Conservation (phyloP, 2,329 filamentous ascomycete species). For the Colletotrichum tropicale region DNA sequence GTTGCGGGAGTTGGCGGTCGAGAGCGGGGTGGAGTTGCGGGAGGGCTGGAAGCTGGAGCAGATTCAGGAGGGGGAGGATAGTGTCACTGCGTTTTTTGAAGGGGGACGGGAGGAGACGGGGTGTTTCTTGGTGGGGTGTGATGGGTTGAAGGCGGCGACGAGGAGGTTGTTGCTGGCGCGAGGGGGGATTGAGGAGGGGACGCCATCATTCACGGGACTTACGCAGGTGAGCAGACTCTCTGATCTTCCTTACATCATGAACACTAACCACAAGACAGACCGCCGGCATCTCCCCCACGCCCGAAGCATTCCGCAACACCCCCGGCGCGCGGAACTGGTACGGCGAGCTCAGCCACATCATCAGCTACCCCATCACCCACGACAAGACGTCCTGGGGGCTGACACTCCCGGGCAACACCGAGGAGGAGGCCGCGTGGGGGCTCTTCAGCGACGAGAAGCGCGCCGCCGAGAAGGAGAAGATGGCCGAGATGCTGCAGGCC, state of each 20-base stretch:
- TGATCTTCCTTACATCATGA: background rate
- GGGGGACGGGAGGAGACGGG: conserved; percentile 22
- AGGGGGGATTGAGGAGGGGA: conserved; percentile 15
- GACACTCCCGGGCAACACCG: conserved; percentile 23
- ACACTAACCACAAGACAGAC: conserved; percentile 11
- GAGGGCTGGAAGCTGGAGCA: conserved; percentile 27
- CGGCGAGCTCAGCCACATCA: conserved; percentile 26
- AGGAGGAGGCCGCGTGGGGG: conserved; percentile 27
- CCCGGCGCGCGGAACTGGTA: conserved; percentile 27
- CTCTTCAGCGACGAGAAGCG: conserved; percentile 23
- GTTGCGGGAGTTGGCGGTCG: conserved; percentile 17
- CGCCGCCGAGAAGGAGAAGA: conserved; percentile 12
- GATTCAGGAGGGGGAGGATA: conserved; percentile 22
- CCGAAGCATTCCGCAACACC: conserved; percentile 7
- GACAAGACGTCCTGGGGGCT: conserved; percentile 26
- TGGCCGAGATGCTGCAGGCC: conserved; percentile 15
- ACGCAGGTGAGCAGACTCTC: background rate
- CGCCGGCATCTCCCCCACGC: conserved; percentile 23
- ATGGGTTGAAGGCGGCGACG: conserved; percentile 26
- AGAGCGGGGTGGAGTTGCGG: conserved; percentile 23
- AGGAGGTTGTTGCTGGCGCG: conserved; percentile 18
- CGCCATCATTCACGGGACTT: conserved; percentile 24
- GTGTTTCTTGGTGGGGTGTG: conserved; percentile 27
- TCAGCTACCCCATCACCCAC: conserved; percentile 25
- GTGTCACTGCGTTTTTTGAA: conserved; percentile 26